Base-by-base conservation (phyloP, 257 asterid genomes). In the Nicotiana otophora region DNA sequence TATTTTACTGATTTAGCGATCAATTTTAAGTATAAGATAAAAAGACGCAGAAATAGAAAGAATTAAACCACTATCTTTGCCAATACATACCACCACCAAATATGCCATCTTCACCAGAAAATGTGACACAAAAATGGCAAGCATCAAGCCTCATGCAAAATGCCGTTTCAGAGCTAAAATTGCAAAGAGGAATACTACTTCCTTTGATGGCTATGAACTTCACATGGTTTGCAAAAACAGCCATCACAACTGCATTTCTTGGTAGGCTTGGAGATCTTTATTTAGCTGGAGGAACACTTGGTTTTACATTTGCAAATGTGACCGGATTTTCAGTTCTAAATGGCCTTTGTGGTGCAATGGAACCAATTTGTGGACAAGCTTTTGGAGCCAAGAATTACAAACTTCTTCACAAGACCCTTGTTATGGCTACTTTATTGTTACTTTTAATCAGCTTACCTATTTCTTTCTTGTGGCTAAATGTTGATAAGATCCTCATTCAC, bases 341-440 rank as follows among this genome's bases (percentile, higher is more conserved):
- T 82, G 98, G 97, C 2, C 92, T 95, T 28, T 90, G 90, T 72
- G 91, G 83, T n/a, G 97, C 97, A 26, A 92, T 95, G 98, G 98
- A 92, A 78, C 99, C 98, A 2, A 91, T 95, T 26, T 94, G 98
- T 82, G 99, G 99, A 55, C 99, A 94, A 70, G 99, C 97, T 6
- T 92, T 85, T 61, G 99, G 99, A 2, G 97, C 97, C 63, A 90
- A 86, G 69, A 95, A 95, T 57, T 89, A 86, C 30, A 92, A 88
- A 88, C 97, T 95, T 84, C 94, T 95, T 39, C 97, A 93, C 53
- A 91, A 90, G 63, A 92, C 96, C 14, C 95, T 94, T 31, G 58
- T 89, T 81, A 94, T 92, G 97, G 84, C 94, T 2, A 86, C 86
- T 30, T 81, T 65, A 28, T 78, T 94, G 10, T 89, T 92, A 16